These are phyloP conservation scores for Dothistroma septosporum DNA, from an alignment of 2,329 filamentous ascomycete species.

Conservation along the genomic window DNA sequence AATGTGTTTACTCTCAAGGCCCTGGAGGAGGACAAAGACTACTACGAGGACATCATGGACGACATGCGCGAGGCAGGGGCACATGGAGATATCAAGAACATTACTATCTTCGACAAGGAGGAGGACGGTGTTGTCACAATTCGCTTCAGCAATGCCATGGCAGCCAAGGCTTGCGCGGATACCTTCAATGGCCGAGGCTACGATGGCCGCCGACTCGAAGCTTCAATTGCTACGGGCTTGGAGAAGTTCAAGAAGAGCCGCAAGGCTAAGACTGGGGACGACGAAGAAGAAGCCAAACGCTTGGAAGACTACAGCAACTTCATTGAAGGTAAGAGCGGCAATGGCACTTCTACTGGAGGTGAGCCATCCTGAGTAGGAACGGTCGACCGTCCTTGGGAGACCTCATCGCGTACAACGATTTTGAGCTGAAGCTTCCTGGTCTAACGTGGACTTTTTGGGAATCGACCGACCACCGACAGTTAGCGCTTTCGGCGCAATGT, in stretches of 20 bases:
- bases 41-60: constrained; percentile 85
- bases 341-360: background rate
- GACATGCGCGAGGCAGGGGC: constrained; percentile 87
- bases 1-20: constrained; percentile 90
- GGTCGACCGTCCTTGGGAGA: background rate
- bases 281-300: constrained; percentile 22
- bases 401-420: background rate
- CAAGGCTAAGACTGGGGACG: constrained; percentile 35
- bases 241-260: constrained; percentile 67
- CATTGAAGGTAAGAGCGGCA: constrained; percentile 20
- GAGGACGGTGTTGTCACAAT: constrained; percentile 79
- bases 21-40: constrained; percentile 77
- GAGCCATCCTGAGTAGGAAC: background rate
- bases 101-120: constrained; percentile 85
- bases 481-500: background rate
- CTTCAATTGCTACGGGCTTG: constrained; percentile 50
- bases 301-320: constrained; percentile 26
- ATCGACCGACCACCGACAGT: background rate
- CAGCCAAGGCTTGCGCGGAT: constrained; percentile 66
- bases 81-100: constrained; percentile 82
- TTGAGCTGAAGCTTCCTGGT: background rate
- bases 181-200: constrained; percentile 76
- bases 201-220: constrained; percentile 66
- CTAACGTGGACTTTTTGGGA: background rate
- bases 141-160: constrained; percentile 67